A percentile compares a stretch with the other conserved stretches of the same genome.
Evolutionary conservation across 129 eudicot species (phyloP).

Genomic region (Glebionis coronaria): DNA sequence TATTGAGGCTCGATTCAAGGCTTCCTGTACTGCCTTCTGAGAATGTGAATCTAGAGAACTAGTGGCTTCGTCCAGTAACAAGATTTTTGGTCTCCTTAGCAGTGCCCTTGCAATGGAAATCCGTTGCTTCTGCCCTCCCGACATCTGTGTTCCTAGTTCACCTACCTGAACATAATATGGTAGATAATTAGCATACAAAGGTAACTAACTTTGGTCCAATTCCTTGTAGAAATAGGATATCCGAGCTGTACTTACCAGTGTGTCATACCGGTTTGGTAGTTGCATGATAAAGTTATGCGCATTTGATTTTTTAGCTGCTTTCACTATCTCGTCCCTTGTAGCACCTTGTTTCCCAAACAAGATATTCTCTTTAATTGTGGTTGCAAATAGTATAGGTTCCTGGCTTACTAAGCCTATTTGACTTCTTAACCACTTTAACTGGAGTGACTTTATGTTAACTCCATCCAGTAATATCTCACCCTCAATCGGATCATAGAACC

Average conservation of each 20-base stretch:
- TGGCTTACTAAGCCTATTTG: constrained; percentile 35
- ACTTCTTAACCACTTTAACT: constrained; percentile 32
- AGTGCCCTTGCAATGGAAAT: constrained; percentile 37
- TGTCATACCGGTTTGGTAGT: constrained; percentile 28
- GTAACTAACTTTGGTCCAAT: background rate
- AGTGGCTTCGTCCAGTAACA: constrained; percentile 38
- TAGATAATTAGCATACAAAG: background rate
- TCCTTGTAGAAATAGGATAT: background rate
- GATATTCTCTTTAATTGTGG: constrained; percentile 30
- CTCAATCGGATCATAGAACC: constrained; percentile 33
- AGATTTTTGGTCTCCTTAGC: constrained; percentile 31
- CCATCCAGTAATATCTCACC: constrained; percentile 33
- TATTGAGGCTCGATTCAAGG: constrained; percentile 25
- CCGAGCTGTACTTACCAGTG: constrained; percentile 16
- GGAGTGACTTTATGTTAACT: constrained; percentile 23
- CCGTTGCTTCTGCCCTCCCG: constrained; percentile 39
- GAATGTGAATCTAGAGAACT: constrained; percentile 36
- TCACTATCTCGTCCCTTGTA: constrained; percentile 17
- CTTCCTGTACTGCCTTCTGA: constrained; percentile 28
- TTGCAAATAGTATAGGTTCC: constrained; percentile 36
- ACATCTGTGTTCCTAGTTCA: constrained; percentile 38
- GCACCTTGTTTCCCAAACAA: constrained; percentile 34
- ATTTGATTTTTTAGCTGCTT: constrained; percentile 26
- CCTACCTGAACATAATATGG: constrained; percentile 25
- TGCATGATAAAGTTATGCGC: constrained; percentile 34